Evolutionary conservation across 768 basidiomycete genomes (phyloP), one percentile per base, ranked within the genome.

Genomic region (Crucibulum laeve): DNA sequence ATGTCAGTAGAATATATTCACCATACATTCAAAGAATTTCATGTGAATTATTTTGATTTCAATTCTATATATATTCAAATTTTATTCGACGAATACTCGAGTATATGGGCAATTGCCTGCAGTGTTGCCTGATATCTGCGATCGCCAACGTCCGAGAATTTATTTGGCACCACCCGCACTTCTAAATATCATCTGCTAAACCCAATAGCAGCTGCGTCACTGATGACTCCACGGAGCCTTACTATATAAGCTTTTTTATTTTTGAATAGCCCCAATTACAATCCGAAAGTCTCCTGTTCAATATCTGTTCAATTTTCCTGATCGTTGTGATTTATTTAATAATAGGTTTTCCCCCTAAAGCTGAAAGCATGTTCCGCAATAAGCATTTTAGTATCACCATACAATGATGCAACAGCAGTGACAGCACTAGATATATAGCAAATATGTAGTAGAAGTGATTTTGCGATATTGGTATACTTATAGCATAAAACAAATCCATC

Each of bases 281-380:
- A n/a, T n/a, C n/a, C n/a, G n/a, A n/a, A n/a, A n/a, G n/a, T n/a
- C n/a, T n/a, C n/a, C n/a, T n/a, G n/a, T n/a, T n/a, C n/a, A n/a
- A n/a, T n/a, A 15, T 35, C 35, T 45, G 22, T 5, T 21, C 35
- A 11, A 18, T 44, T 22, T 8, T 21, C 11, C 32, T 26, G 13
- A 35, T 14, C 5, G 32, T 32, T 19, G 10, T 37, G 19, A 28
- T 25, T 15, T 17, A 37, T 25, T 4, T 37, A n/a, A n/a, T n/a
- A n/a, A n/a, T n/a, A 79, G 74, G 74, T 77, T 4, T 78, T 67
- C 46, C 76, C 72, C 68, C 70, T 1, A 55, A 48, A 5, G 56
- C 13, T 22, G 25, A 62, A 57, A 63, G 70, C 69, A 48, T 30
- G 49, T 40, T 40, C 26, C 19, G 14, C 35, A 3, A 13, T 21